These are phyloP conservation scores for Saksenaea vasiformis DNA, from an alignment of 371 early-diverging fungal species.

Conservation along the genomic window DNA sequence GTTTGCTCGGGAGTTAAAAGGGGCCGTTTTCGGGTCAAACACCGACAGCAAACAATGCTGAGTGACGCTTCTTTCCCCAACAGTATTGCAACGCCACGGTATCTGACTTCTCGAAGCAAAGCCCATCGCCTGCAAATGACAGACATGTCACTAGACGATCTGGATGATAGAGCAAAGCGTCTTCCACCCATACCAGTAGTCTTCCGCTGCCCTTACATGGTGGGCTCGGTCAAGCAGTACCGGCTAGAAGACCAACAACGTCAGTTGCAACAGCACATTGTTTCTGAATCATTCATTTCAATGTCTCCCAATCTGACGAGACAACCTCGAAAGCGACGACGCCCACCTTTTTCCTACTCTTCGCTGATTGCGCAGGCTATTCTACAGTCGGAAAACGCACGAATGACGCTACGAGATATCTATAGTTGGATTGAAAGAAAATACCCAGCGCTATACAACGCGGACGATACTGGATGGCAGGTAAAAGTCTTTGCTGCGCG, in stretches of 20 bases:
- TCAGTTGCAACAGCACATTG: slow-evolving; percentile 45
- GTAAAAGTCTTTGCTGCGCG: slow-evolving; percentile 21
- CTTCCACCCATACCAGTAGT: slow-evolving; percentile 49
- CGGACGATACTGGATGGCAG: slow-evolving; percentile 73
- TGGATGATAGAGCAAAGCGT: slow-evolving; percentile 14
- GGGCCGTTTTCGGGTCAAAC: background rate
- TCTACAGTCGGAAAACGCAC: slow-evolving; percentile 49
- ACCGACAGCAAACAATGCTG: background rate
- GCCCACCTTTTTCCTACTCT: slow-evolving; percentile 79
- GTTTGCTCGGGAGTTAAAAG: background rate
- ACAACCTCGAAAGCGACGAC: slow-evolving; percentile 54
- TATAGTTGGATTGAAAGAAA: slow-evolving; percentile 72
- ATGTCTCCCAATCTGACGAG: slow-evolving; percentile 44
- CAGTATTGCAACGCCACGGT: background rate
- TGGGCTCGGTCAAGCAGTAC: slow-evolving; percentile 43
- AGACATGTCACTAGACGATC: background rate
- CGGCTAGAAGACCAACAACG: slow-evolving; percentile 40
- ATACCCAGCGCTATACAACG: slow-evolving; percentile 72
- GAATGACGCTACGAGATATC: slow-evolving; percentile 71
- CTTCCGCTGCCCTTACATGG: slow-evolving; percentile 39
- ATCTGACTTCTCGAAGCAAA: background rate
- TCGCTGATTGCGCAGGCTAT: slow-evolving; percentile 78
- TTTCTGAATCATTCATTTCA: slow-evolving; percentile 53
- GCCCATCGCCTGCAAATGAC: background rate
- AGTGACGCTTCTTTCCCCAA: background rate